Percentiles rank a stretch among this genome's conserved stretches.
These are phyloP conservation scores for Malbranchea cinnamomea DNA, from an alignment of 2,329 filamentous ascomycete genomes.

Conservation along the genomic window DNA sequence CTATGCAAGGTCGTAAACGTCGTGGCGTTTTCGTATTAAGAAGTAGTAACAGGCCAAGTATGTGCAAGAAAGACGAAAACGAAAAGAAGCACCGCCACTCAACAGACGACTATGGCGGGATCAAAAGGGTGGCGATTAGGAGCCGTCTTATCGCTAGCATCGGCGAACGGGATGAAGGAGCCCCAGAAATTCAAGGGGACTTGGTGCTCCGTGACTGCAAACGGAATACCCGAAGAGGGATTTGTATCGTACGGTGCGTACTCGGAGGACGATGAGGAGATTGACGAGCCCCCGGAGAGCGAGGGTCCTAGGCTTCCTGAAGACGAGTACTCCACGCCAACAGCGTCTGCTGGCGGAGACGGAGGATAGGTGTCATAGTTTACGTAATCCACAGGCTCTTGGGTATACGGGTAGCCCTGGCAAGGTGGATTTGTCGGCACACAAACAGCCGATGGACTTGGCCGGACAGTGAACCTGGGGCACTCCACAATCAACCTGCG, in stretches of 20 bases:
- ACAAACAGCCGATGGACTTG: constrained; percentile 3
- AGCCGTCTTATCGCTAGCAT: constrained; percentile 17
- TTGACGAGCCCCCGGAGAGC: constrained; percentile 24
- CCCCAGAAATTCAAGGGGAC: constrained; percentile 15
- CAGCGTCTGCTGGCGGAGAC: constrained; percentile 19
- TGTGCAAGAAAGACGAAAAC: too few species aligned
- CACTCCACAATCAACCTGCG: constrained; percentile 63
- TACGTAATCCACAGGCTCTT: constrained; percentile 21
- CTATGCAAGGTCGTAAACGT: too few species aligned
- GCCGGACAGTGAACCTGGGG: constrained; percentile 49
- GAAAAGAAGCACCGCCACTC: constrained; percentile 6
- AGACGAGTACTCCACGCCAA: constrained; percentile 23
- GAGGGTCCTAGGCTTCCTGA: constrained; percentile 26
- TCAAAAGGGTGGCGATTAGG: constrained; percentile 13
- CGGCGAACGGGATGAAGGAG: constrained; percentile 14
- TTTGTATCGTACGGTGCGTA: constrained; percentile 18
- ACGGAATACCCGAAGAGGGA: too few species aligned
- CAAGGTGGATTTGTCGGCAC: constrained; percentile 19
- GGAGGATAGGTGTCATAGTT: constrained; percentile 22
- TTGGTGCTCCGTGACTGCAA: too few species aligned
- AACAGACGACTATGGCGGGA: constrained; percentile 12
- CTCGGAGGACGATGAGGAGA: constrained; percentile 17
- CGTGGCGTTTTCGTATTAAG: too few species aligned
- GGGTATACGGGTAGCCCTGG: constrained; percentile 17
- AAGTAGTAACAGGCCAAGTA: too few species aligned